A percentile compares a stretch with the other conserved stretches of the same genome.
These are phyloP conservation scores for Tolypocladium capitatum DNA, from an alignment of 2,329 filamentous ascomycete genomes.

Conservation along the genomic window DNA sequence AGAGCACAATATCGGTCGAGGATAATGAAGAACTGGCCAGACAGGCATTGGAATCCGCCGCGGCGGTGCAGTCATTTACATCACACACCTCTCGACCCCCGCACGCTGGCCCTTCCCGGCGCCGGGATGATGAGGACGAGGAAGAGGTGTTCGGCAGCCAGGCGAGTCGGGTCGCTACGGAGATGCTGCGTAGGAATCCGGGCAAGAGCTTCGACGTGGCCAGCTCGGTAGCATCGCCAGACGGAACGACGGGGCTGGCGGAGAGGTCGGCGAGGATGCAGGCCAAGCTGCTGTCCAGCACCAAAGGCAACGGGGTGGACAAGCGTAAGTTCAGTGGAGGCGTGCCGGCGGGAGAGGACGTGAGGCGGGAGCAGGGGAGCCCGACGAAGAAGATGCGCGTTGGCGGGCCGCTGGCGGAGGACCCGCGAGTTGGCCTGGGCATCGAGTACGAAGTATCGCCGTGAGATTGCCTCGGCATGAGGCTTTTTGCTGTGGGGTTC, in stretches of 20 bases:
- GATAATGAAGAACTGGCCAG: slow-evolving; percentile 45
- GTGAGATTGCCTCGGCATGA: slow-evolving; percentile 1
- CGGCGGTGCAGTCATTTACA: slow-evolving; percentile 26
- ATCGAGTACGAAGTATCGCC: slow-evolving; percentile 38
- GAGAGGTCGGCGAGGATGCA: slow-evolving; percentile 34
- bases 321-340: slow-evolving; percentile 37
- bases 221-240: slow-evolving; percentile 27
- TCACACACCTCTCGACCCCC: slow-evolving; percentile 13
- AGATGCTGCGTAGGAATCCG: slow-evolving; percentile 53
- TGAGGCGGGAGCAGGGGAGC: slow-evolving; percentile 25
- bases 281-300: slow-evolving; percentile 34
- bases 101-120: slow-evolving; percentile 13
- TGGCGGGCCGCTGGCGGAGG: slow-evolving; percentile 24
- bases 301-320: slow-evolving; percentile 29
- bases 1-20: slow-evolving; percentile 70
- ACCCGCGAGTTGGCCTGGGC: slow-evolving; percentile 33
- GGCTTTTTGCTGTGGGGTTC: neutral
- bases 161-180: slow-evolving; percentile 64
- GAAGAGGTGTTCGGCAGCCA: slow-evolving; percentile 56
- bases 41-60: slow-evolving; percentile 39
- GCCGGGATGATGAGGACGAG: slow-evolving; percentile 6
- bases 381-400: slow-evolving; percentile 39
- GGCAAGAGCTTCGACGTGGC: slow-evolving; percentile 39
- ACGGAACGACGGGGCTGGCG: slow-evolving; percentile 28
- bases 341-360: slow-evolving; percentile 17